Conservation (phyloP, 164 flowering plant species). For the Buxus sempervirens region DNA sequence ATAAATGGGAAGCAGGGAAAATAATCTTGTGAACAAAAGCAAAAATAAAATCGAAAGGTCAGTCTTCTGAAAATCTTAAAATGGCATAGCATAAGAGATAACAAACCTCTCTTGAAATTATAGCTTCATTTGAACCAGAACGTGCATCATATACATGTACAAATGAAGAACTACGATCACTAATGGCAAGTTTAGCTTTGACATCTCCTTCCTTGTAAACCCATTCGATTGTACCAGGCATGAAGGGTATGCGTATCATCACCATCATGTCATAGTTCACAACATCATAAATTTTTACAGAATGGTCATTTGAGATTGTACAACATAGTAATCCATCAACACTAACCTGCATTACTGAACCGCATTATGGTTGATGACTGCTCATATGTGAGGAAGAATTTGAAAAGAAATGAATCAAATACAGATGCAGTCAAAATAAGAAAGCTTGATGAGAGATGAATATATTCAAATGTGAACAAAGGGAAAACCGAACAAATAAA, state of each 20-base stretch:
- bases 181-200: constrained; percentile 81
- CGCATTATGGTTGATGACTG: constrained; percentile 47
- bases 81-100: neutral
- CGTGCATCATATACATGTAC: constrained; percentile 91
- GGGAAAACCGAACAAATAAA: neutral
- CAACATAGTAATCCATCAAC: constrained; percentile 91
- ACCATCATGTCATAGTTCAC: constrained; percentile 99
- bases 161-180: constrained; percentile 71
- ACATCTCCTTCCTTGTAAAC: constrained; percentile 93
- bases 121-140: constrained; percentile 81
- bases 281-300: constrained; percentile 95
- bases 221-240: constrained; percentile 91
- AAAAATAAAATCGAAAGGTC: neutral
- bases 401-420: neutral
- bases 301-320: constrained; percentile 80
- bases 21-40: neutral
- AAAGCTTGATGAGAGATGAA: neutral
- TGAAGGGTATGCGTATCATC: constrained; percentile 81
- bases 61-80: neutral
- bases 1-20: constrained; percentile 6
- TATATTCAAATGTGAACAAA: neutral
- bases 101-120: constrained; percentile 74
- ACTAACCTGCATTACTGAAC: constrained; percentile 90
- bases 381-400: constrained; percentile 1
- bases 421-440: neutral